A percentile compares a stretch with the other conserved stretches of the same genome.
Conservation (phyloP, 2,329 filamentous ascomycete species). For the Sclerotinia subarctica region DNA sequence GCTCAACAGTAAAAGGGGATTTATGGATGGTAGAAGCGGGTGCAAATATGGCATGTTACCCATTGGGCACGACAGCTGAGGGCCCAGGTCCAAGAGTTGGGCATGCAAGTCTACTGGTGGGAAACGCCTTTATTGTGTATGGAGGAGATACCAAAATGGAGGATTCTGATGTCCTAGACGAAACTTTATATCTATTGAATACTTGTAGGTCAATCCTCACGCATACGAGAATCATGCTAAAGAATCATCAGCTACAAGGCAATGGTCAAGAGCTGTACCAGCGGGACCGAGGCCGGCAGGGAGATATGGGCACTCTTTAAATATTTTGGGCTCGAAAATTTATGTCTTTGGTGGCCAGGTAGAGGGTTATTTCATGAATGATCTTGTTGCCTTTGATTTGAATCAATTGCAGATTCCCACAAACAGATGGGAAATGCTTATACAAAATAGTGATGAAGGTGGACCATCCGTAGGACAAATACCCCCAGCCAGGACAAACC, state of each 20-base stretch:
- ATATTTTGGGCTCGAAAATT: constrained; percentile 94
- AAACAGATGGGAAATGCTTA: constrained; percentile 93
- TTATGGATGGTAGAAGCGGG: constrained; percentile 96
- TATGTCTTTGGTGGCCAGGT: constrained; percentile 98
- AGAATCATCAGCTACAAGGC: constrained; percentile 70
- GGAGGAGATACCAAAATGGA: constrained; percentile 98
- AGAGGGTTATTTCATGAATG: constrained; percentile 97
- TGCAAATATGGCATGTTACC: constrained; percentile 84
- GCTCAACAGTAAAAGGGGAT: constrained; percentile 93
- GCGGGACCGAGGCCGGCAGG: constrained; percentile 82
- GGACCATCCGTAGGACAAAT: constrained; percentile 60
- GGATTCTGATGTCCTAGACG: constrained; percentile 84
- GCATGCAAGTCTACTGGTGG: constrained; percentile 88
- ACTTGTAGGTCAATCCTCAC: constrained; percentile 69
- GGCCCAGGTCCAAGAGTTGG: constrained; percentile 93
- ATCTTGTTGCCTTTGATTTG: constrained; percentile 89
- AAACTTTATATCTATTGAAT: constrained; percentile 94
- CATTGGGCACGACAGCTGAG: constrained; percentile 85
- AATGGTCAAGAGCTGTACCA: constrained; percentile 94
- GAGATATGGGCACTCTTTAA: constrained; percentile 92
- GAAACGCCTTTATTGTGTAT: constrained; percentile 98
- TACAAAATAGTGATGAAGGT: constrained; percentile 66
- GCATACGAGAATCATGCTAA: constrained; percentile 25
- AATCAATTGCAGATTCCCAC: constrained; percentile 89
- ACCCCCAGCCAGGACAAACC: constrained; percentile 90